Percentiles rank a stretch among this genome's conserved stretches.
Conservation (phyloP, 75 land plant species). For the Selaginella moellendorffii region DNA sequence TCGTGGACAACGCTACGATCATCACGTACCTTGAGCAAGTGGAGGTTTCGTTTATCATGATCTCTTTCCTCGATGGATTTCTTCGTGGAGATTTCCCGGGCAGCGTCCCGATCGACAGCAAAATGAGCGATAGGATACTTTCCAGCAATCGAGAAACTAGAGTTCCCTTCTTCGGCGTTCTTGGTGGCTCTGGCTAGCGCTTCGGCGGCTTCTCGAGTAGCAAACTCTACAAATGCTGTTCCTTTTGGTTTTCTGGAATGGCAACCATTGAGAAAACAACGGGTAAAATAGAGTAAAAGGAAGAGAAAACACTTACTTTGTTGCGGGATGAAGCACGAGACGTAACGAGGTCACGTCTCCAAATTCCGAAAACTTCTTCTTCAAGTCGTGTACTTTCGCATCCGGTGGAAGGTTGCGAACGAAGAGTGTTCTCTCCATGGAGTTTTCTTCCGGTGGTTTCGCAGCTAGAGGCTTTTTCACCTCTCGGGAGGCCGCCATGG, state of each 20-base stretch:
- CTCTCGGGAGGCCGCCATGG: neutral
- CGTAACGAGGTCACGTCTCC: conserved; percentile 74
- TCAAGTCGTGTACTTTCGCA: conserved; percentile 44
- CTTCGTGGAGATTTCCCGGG: conserved; percentile 39
- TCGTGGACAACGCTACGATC: neutral
- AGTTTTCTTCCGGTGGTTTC: neutral
- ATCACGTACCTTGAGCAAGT: conserved; percentile 60
- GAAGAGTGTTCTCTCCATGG: conserved; percentile 51
- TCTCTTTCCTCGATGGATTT: conserved; percentile 35
- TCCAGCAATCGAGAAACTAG: conserved; percentile 54
- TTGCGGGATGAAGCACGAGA: conserved; percentile 61
- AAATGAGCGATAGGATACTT: conserved; percentile 42
- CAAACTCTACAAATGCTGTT: conserved; percentile 77
- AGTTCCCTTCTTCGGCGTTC: conserved; percentile 10
- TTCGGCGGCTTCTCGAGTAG: conserved; percentile 40
- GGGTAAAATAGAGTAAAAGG: neutral
- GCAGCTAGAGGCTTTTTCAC: neutral
- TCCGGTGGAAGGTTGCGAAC: conserved; percentile 82
- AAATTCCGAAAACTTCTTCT: conserved; percentile 54
- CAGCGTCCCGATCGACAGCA: conserved; percentile 69
- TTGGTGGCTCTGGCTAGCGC: conserved; percentile 61
- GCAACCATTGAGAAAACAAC: neutral
- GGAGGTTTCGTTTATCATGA: conserved; percentile 68
- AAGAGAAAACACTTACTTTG: conserved; percentile 41
- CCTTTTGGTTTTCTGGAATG: conserved; percentile 69